A percentile compares a stretch with the other conserved stretches of the same genome.
Evolutionary conservation across 2,329 filamentous ascomycete species (phyloP).

Genomic region (Colletotrichum sp.): DNA sequence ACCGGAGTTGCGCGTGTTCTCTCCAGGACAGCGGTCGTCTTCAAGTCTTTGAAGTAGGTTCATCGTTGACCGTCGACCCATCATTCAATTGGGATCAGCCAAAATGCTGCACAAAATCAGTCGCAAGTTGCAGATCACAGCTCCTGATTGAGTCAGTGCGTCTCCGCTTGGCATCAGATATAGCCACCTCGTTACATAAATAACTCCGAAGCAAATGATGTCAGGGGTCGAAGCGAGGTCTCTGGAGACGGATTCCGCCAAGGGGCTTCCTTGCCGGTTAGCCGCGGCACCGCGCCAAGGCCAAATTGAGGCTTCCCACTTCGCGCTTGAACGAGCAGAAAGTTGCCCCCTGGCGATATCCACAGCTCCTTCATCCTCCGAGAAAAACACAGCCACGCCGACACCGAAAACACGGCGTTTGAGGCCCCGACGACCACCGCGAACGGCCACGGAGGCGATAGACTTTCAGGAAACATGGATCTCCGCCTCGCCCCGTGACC

Average conservation of each 20-base stretch:
- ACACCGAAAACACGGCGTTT: slow-evolving; percentile 10
- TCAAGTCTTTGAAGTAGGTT: not conserved
- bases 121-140: not conserved
- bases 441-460: not conserved
- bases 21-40: not conserved
- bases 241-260: not conserved
- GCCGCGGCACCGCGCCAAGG: not conserved
- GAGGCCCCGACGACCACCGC: not conserved
- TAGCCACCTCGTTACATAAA: not conserved
- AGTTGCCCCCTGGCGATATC: not conserved
- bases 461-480: not conserved
- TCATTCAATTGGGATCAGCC: not conserved
- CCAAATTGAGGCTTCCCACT: not conserved
- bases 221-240: not conserved
- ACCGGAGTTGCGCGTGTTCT: not conserved
- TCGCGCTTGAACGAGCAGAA: not conserved
- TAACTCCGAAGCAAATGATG: not conserved
- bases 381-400: slow-evolving; percentile 5
- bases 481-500: not conserved
- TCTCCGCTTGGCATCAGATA: not conserved
- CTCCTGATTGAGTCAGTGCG: not conserved
- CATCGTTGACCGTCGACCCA: not conserved
- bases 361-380: not conserved
- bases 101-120: not conserved
- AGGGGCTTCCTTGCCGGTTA: slow-evolving; percentile 6